Conservation (phyloP, 495 filamentous ascomycete species). For the Cairneyella variabilis region DNA sequence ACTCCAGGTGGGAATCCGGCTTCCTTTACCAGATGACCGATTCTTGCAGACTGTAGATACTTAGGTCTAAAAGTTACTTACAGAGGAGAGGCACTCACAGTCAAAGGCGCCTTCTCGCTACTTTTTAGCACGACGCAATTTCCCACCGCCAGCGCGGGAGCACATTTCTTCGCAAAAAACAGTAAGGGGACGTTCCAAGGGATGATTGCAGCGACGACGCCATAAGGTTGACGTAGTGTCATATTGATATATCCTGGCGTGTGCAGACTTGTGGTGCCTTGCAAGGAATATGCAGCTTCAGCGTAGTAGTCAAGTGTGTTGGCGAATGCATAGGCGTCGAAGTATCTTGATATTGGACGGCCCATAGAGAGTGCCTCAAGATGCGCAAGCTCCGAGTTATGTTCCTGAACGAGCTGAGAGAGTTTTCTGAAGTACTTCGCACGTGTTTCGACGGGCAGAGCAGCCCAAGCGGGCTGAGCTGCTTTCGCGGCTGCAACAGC, state of each 20-base stretch:
- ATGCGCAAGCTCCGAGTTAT: slow-evolving; percentile 57
- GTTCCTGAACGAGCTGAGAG: slow-evolving; percentile 76
- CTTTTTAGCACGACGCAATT: slow-evolving; percentile 75
- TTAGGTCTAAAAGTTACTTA: slow-evolving; percentile 86
- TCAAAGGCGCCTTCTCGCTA: slow-evolving; percentile 70
- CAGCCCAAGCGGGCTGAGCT: slow-evolving; percentile 74
- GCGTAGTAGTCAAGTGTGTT: slow-evolving; percentile 32
- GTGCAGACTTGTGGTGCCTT: slow-evolving; percentile 14
- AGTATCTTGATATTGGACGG: slow-evolving; percentile 34
- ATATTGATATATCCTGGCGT: slow-evolving; percentile 21
- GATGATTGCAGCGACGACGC: slow-evolving; percentile 42
- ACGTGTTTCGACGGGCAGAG: slow-evolving; percentile 68
- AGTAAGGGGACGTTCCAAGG: slow-evolving; percentile 49
- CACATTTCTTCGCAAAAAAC: slow-evolving; percentile 36
- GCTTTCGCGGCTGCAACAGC: slow-evolving; percentile 77
- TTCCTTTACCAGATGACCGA: slow-evolving; percentile 72
- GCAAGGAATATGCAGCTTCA: slow-evolving; percentile 26
- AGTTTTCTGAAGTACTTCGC: slow-evolving; percentile 71
- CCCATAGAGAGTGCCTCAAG: slow-evolving; percentile 55
- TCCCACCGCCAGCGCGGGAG: slow-evolving; percentile 66
- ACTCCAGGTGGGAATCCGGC: too few relatives aligned
- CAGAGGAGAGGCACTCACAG: slow-evolving; percentile 54
- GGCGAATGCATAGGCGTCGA: slow-evolving; percentile 34
- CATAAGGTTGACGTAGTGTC: slow-evolving; percentile 81
- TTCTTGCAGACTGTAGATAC: slow-evolving; percentile 65